Evolutionary conservation across 2,329 filamentous ascomycete genomes (phyloP), one percentile per base, ranked within the genome.

Genomic region (Botryotinia convoluta): DNA sequence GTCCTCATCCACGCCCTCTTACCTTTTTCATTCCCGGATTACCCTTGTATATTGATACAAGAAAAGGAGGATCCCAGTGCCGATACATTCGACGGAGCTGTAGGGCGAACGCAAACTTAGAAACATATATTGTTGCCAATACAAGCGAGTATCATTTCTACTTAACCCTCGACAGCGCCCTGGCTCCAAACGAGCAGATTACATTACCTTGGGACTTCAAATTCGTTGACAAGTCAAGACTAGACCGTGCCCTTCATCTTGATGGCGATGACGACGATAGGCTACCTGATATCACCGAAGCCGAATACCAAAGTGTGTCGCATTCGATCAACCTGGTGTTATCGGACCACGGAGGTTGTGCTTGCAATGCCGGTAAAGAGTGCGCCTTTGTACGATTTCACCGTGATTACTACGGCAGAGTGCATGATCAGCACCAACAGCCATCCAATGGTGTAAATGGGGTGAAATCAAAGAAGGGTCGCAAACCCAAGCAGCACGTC

Each of bases 51-150:
- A 96, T 99, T 79, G 96, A 98, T 82, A 96, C 95, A 16, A 88
- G 96, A 74, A 89, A 89, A 81, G 94, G 97, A 84, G 96, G 95
- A 35, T 97, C 93, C 7, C 85, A 90, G 51, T 90, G 96, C 73
- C 92, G 96, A 62, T 98, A 96, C 80, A 90, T 97, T n/a, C 90
- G 96, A 73, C 90, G 95, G 77, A 98, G 96, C 79, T 99, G 96
- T 84, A 90, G 89, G 75, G 93, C 96, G 1, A 99, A 98, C 79
- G 90, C 96, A n/a, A 87, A 89, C 45, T 86, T 98, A 78, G 95
- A 96, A 80, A 97, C 95, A 0, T 72, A 57, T 7, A 93, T 78
- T 88, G 98, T 81, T 65, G 93, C 93, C 2, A 91, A 90, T 64
- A 87, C 88, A 5, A 91, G 90, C 1, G 91, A 95, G 76, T 97